These are phyloP conservation scores for Solanum microdontum DNA, from an alignment of 257 asterid species.

Conservation along the genomic window DNA sequence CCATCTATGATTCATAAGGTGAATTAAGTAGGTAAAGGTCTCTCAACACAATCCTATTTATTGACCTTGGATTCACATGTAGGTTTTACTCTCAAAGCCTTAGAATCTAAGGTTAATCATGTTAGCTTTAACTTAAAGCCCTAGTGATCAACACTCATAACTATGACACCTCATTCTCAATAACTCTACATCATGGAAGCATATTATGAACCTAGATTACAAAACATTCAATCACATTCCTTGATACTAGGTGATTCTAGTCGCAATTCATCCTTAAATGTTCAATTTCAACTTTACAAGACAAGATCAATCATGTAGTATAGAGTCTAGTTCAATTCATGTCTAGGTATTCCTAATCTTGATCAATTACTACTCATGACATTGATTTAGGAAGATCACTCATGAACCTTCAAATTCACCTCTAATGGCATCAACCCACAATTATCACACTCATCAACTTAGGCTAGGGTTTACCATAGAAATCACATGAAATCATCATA, in stretches of 20 bases:
- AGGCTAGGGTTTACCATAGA: neutral
- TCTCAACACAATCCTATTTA: neutral
- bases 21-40: neutral
- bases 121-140: neutral
- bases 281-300: neutral
- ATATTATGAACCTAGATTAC: neutral
- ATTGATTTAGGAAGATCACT: neutral
- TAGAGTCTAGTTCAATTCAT: neutral
- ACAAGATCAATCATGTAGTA: neutral
- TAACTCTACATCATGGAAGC: neutral
- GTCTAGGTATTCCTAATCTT: neutral
- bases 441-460: neutral
- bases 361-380: neutral
- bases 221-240: neutral
- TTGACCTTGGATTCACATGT: neutral
- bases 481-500: neutral
- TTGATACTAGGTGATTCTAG: neutral
- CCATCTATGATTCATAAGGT: neutral
- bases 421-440: neutral
- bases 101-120: neutral
- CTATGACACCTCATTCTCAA: neutral
- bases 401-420: neutral
- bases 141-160: neutral
- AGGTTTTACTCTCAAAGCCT: neutral
- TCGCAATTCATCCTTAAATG: neutral